A percentile compares a stretch with the other conserved stretches of the same genome.
These are phyloP conservation scores for Juglanconis sp. DNA, from an alignment of 2,329 filamentous ascomycete genomes.

Conservation along the genomic window DNA sequence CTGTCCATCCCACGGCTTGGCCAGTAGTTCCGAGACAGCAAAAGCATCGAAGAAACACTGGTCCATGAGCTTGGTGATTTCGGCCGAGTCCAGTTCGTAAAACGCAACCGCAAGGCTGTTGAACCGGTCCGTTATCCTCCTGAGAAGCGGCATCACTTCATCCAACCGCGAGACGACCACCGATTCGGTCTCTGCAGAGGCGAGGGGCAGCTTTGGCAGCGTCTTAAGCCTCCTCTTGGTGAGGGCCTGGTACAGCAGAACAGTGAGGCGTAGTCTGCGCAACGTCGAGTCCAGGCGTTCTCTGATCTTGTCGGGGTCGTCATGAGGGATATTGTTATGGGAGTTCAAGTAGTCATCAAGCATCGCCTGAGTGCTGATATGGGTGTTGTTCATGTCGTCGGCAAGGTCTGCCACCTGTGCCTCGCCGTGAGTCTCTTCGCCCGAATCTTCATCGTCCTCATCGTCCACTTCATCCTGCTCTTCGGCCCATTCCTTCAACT, in stretches of 20 bases:
- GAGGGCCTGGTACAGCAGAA: slow-evolving; percentile 66
- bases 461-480: slow-evolving; percentile 63
- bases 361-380: slow-evolving; percentile 49
- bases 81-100: slow-evolving; percentile 62
- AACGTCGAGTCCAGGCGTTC: slow-evolving; percentile 62
- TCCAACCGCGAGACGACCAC: slow-evolving; percentile 47
- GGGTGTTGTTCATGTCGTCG: slow-evolving; percentile 26
- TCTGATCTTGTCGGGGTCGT: slow-evolving; percentile 62
- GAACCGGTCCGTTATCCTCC: slow-evolving; percentile 61
- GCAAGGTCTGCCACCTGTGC: slow-evolving; percentile 41
- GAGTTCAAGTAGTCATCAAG: slow-evolving; percentile 68
- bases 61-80: slow-evolving; percentile 58
- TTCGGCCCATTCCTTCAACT: slow-evolving; percentile 84
- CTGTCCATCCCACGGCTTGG: slow-evolving; percentile 58
- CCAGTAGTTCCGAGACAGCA: slow-evolving; percentile 52
- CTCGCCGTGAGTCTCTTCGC: slow-evolving; percentile 35
- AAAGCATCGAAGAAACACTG: slow-evolving; percentile 60
- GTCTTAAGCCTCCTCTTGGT: slow-evolving; percentile 67
- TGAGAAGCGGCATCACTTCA: slow-evolving; percentile 52
- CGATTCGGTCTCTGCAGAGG: slow-evolving; percentile 13
- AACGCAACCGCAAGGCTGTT: slow-evolving; percentile 70
- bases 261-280: slow-evolving; percentile 63
- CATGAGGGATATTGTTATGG: slow-evolving; percentile 57
- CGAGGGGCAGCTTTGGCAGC: slow-evolving; percentile 37
- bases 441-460: slow-evolving; percentile 47